Evolutionary conservation across 257 asterid genomes (phyloP), one percentile per base, ranked within the genome.

Genomic region (Solanum virginianum): DNA sequence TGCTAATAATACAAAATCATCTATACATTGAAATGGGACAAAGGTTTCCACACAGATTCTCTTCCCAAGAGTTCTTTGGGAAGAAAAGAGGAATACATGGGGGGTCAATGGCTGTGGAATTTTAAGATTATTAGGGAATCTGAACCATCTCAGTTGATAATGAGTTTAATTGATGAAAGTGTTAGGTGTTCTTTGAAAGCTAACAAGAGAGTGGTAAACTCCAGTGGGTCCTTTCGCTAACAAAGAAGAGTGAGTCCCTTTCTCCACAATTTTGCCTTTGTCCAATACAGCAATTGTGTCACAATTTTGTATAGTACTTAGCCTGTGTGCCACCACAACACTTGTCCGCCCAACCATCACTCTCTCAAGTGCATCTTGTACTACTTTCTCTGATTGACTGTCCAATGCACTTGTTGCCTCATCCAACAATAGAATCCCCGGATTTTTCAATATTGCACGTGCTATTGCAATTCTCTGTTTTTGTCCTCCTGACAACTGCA

Each of bases 371-470:
- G 99, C 99, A 26, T 96, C 98, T 55, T 94, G 98, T 15, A 94
- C 98, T 24, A 91, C 92, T 84, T 92, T 94, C 90, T 96, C 98
- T 4, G 98, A 96, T 9, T 90, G 95, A 0, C 95, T 89, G 83
- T 96, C 99, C 45, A 96, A 85, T 1, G 99, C 98, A 60, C 99
- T 96, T 0, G 98, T 94, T 1, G 98, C 99, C 89, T 96, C 99
- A 60, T 94, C 98, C 4, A 94, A 85, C 60, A 96, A 57, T 88
- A 96, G 66, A 3, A 96, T 89, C 3, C 90, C 89, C 0, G 98
- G 98, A 26, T 94, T 94, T 59, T 92, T 96, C 53, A 92, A 59
- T 45, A 94, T 91, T 55, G 98, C 98, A 3, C 99, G 90, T 0
- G 98, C 96, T 0, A 96, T 96, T 0, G 98, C 98, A 16, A 96